A percentile compares a stretch with the other conserved stretches of the same genome.
phyloP scores from a whole-genome alignment of 2,329 filamentous ascomycete genomes.

The Cordyceps javanica region DNA sequence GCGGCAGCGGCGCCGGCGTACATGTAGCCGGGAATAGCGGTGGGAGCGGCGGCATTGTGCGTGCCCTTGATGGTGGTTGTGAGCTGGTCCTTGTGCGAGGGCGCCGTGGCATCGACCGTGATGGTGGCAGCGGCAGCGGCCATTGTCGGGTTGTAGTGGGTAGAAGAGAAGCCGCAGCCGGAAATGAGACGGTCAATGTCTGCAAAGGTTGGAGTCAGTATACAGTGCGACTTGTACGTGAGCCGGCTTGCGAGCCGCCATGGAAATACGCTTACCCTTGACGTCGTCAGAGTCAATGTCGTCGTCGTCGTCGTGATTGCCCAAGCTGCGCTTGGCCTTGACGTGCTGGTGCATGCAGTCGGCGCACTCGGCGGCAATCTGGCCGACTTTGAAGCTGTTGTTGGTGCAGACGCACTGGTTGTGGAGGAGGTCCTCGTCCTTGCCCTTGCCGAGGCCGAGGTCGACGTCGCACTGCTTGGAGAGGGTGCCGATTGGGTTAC shows the following conservation, averaged over 20 bases:
- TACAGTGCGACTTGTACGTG: not conserved
- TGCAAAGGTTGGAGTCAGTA: conserved; percentile 12
- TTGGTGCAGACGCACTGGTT: conserved; percentile 37
- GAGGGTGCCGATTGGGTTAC: conserved; percentile 29
- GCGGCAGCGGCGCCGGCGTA: conserved; percentile 12
- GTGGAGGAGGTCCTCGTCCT: conserved; percentile 30
- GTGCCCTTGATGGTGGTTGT: conserved; percentile 28
- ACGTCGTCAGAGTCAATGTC: conserved; percentile 16
- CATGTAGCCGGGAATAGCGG: conserved; percentile 3
- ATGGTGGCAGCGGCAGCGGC: conserved; percentile 20
- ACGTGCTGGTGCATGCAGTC: conserved; percentile 31
- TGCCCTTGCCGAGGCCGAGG: conserved; percentile 24
- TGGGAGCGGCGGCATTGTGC: conserved; percentile 2
- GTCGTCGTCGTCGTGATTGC: conserved; percentile 15
- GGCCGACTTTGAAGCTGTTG: conserved; percentile 32
- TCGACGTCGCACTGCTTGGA: conserved; percentile 30
- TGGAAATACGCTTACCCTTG: conserved; percentile 15
- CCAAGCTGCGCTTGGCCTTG: conserved; percentile 12
- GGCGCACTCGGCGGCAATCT: conserved; percentile 30
- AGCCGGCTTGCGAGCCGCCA: not conserved
- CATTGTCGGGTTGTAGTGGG: conserved; percentile 23
- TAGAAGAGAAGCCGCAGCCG: conserved; percentile 29
- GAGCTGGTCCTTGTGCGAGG: conserved; percentile 28
- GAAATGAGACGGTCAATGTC: conserved; percentile 30
- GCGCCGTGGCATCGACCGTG: conserved; percentile 25